Evolutionary conservation across 345 rosid species (phyloP), one percentile per base, ranked within the genome.

Genomic region (Pelargonium nanum): DNA sequence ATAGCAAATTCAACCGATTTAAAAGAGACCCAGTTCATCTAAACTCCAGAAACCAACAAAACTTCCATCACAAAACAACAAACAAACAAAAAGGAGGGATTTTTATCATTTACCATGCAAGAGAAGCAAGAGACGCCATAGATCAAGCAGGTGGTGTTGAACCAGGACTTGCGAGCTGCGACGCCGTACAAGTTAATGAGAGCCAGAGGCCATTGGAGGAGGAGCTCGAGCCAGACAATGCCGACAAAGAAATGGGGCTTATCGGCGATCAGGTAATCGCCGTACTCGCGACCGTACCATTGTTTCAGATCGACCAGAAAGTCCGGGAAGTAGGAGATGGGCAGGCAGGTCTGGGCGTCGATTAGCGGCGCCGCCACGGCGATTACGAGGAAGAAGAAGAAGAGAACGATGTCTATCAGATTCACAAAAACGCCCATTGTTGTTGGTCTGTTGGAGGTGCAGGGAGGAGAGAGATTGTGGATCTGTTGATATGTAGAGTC

Each of bases 181-280:
- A 89, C 67, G 1, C 74, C 94, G 60, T 73, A 83, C 21, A 84
- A 62, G 58, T 76, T 87, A 51, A 81, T 55, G 26, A 89, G 45
- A 4, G 84, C 63, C 58, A 89, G 96, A 4, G 98, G 96, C 96
- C 95, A 89, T 3, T 74, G 80, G 62, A 89, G 72, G 5, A 87
- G 8, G 30, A 92, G 81, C 73, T 89, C 91, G 8, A 81, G 74
- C 95, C 89, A 82, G 1, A 82, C 74, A 26, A 85, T 22, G 1
- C 86, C 96, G 4, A 85, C 84, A 67, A 89, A 76, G 80, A 89
- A 92, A 64, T 70, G 71, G 4, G 96, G 98, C 70, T 81, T 85
- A 73, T 89, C 98, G 54, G 48, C 48, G 26, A 81, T 2, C 16
- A 89, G 74, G 63, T 79, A 92, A 59, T 92, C 97, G n/a, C 81